A percentile compares a stretch with the other conserved stretches of the same genome.
phyloP scores from a whole-genome alignment of 345 rosid species.

The Corchorus capsularis region DNA sequence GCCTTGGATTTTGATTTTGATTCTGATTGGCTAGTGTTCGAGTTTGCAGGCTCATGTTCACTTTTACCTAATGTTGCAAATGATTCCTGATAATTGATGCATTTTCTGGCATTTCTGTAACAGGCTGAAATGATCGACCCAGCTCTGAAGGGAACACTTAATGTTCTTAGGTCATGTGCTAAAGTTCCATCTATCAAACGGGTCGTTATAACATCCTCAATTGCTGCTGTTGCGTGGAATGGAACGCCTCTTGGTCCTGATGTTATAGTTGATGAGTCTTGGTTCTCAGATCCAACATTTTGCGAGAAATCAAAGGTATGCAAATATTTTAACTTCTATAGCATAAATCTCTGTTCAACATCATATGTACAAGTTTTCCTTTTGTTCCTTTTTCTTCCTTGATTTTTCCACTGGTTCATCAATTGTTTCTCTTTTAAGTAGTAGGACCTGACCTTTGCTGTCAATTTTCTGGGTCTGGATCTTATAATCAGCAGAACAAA shows the following conservation, averaged over 20 bases:
- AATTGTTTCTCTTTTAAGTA: neutral
- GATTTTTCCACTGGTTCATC: neutral
- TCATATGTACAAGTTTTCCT: neutral
- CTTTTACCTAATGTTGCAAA: neutral
- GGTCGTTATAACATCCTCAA: constrained; percentile 55
- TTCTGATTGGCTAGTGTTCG: neutral
- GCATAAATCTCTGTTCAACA: neutral
- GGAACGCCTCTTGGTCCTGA: constrained; percentile 34
- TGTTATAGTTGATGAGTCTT: constrained; percentile 48
- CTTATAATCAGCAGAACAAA: neutral
- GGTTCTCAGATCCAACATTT: constrained; percentile 43
- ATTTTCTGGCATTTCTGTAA: neutral
- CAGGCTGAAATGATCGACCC: constrained; percentile 47
- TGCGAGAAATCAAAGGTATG: constrained; percentile 35
- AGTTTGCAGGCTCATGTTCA: neutral
- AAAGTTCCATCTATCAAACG: constrained; percentile 46
- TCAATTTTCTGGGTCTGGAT: neutral
- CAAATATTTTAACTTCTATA: neutral
- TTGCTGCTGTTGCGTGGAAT: constrained; percentile 32
- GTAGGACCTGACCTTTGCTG: neutral
- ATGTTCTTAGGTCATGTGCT: constrained; percentile 47
- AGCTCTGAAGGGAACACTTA: constrained; percentile 53
- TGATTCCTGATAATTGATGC: neutral
- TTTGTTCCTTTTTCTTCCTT: neutral
- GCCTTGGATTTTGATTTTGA: neutral